Evolutionary conservation across 352 stramenopile species (phyloP).

Genomic region (Globisporangium abappressorium): DNA sequence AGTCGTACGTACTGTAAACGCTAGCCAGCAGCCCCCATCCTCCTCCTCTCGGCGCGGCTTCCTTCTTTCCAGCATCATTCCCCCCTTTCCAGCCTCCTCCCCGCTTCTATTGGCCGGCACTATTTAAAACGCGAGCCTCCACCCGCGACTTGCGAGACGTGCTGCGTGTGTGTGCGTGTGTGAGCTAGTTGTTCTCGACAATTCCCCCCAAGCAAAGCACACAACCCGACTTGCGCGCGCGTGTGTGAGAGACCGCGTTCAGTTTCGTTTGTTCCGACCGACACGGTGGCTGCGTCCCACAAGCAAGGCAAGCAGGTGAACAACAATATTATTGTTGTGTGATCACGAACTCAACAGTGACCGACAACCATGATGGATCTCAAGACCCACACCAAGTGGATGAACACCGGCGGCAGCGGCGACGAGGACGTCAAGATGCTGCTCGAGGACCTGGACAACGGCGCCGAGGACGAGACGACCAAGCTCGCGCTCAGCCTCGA

Average conservation of each 20-base stretch:
- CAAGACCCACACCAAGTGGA: slow-evolving; percentile 1
- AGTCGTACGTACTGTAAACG: background rate
- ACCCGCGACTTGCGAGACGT: background rate
- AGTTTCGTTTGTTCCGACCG: too few relatives aligned
- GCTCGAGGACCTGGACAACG: slow-evolving; percentile 10
- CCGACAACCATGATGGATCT: slow-evolving; percentile 14
- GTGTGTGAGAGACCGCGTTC: background rate
- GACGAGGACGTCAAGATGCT: slow-evolving; percentile 14
- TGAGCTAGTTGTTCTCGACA: background rate
- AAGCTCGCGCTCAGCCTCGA: slow-evolving; percentile 15
- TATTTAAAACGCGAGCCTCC: background rate
- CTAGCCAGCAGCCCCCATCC: background rate
- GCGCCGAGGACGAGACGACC: background rate
- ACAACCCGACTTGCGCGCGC: background rate
- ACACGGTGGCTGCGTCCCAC: background rate
- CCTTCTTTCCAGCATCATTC: background rate
- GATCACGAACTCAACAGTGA: background rate
- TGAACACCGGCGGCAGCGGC: background rate
- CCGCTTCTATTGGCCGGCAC: background rate
- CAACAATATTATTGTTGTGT: slow-evolving; percentile 1
- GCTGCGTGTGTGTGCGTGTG: background rate
- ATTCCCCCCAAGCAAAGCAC: background rate
- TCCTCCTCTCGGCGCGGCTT: background rate
- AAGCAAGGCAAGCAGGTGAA: background rate
- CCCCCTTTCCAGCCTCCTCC: background rate